phyloP scores from a whole-genome alignment of 352 stramenopile genomes.

The Phytophthora pisi region DNA sequence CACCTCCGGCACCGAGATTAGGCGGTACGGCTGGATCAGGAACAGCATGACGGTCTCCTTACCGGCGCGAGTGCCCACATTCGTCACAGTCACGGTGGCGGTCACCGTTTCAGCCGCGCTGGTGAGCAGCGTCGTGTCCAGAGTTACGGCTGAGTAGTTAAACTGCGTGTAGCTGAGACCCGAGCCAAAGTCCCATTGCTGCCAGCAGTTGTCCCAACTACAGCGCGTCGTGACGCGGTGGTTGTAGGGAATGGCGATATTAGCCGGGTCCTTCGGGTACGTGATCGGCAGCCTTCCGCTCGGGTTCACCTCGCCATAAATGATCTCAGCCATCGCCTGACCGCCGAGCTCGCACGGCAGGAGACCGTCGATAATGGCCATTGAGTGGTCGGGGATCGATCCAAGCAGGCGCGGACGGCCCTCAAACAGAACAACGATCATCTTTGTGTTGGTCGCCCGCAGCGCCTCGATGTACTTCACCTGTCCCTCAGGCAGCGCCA shows the following conservation, averaged over 20 bases:
- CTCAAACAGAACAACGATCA: slow-evolving; percentile 82
- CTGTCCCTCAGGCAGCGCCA: slow-evolving; percentile 64
- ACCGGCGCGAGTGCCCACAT: slow-evolving; percentile 53
- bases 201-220: slow-evolving; percentile 45
- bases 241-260: slow-evolving; percentile 74
- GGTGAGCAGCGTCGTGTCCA: slow-evolving; percentile 47
- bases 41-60: slow-evolving; percentile 84
- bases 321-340: slow-evolving; percentile 81
- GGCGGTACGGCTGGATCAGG: slow-evolving; percentile 62
- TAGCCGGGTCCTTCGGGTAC: slow-evolving; percentile 67
- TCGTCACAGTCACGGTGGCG: slow-evolving; percentile 64
- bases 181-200: slow-evolving; percentile 65
- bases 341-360: slow-evolving; percentile 77
- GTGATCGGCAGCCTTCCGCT: slow-evolving; percentile 82
- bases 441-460: slow-evolving; percentile 62
- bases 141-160: slow-evolving; percentile 46
- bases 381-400: slow-evolving; percentile 48
- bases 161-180: slow-evolving; percentile 76
- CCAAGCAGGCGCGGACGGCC: slow-evolving; percentile 77
- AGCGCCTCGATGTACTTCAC: slow-evolving; percentile 76
- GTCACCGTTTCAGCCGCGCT: slow-evolving; percentile 20
- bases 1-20: slow-evolving; percentile 68
- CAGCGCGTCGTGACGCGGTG: slow-evolving; percentile 60
- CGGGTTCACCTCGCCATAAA: slow-evolving; percentile 79
- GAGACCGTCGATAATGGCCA: slow-evolving; percentile 75